phyloP scores from a whole-genome alignment of 2,329 filamentous ascomycete genomes.

The Clathrospora elynae region DNA sequence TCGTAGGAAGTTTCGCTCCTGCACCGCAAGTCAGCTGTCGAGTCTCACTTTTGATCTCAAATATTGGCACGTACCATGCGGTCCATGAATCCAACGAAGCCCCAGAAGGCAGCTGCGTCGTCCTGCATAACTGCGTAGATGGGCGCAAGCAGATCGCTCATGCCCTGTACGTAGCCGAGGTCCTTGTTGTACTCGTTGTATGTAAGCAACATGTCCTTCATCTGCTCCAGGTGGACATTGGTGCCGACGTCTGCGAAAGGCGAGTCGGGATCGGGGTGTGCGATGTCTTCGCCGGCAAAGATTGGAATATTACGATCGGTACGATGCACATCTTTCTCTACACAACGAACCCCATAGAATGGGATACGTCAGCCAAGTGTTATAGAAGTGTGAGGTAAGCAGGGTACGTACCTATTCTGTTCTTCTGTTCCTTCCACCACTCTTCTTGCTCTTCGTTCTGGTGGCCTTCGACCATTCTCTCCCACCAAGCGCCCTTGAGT shows the following conservation, averaged over 20 bases:
- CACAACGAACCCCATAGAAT: conserved; percentile 59
- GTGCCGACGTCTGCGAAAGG: conserved; percentile 92
- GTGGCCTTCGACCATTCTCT: conserved; percentile 81
- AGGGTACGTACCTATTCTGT: conserved; percentile 77
- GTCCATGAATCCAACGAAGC: conserved; percentile 93
- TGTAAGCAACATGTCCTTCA: conserved; percentile 98
- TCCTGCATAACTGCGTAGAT: conserved; percentile 98
- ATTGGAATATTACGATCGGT: conserved; percentile 95
- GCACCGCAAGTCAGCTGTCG: conserved; percentile 12
- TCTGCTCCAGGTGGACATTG: conserved; percentile 96
- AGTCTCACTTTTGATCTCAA: no score
- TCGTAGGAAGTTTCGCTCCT: conserved; percentile 90
- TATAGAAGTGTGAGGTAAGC: neutral
- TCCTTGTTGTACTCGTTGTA: conserved; percentile 98
- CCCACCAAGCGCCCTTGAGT: conserved; percentile 96
- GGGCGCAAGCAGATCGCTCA: conserved; percentile 94
- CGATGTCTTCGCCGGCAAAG: conserved; percentile 93
- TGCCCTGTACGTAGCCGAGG: conserved; percentile 96
- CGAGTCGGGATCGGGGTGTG: conserved; percentile 93
- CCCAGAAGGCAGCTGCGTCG: conserved; percentile 96
- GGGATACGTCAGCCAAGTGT: conserved; percentile 53
- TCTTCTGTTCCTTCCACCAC: conserved; percentile 95
- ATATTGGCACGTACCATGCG: conserved; percentile 68
- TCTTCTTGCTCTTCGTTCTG: conserved; percentile 82
- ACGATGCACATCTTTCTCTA: conserved; percentile 98